Evolutionary conservation across 176 grass and related monocot species (phyloP).

Genomic region (Eleusine indica): DNA sequence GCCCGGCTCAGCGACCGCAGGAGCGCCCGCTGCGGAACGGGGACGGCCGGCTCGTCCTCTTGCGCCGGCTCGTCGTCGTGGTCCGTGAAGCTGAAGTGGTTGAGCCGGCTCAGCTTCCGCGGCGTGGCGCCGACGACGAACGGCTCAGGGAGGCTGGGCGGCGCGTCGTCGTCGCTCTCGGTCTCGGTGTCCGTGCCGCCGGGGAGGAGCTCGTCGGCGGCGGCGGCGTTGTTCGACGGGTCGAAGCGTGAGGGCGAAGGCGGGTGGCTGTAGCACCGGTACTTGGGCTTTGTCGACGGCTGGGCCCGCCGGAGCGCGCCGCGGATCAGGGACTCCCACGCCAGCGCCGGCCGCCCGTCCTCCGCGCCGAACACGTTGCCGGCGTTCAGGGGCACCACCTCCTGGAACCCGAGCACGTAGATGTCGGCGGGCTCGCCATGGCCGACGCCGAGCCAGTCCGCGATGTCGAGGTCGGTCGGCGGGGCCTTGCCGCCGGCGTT

Average conservation of each 20-base stretch:
- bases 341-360: constrained; percentile 61
- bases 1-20: constrained; percentile 66
- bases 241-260: constrained; percentile 78
- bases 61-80: not conserved
- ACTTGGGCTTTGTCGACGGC: constrained; percentile 44
- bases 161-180: constrained; percentile 56
- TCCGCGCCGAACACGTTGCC: constrained; percentile 87
- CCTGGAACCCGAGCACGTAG: constrained; percentile 89
- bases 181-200: constrained; percentile 52
- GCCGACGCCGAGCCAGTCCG: constrained; percentile 63
- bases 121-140: not conserved
- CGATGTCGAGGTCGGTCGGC: constrained; percentile 59
- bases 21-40: constrained; percentile 44
- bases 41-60: not conserved
- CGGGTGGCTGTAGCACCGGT: constrained; percentile 73
- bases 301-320: constrained; percentile 54
- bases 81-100: constrained; percentile 54
- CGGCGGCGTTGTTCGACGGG: constrained; percentile 17
- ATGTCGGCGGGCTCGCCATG: constrained; percentile 78
- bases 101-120: constrained; percentile 52
- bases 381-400: constrained; percentile 90
- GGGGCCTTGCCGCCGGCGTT: constrained; percentile 73
- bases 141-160: constrained; percentile 33
- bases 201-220: constrained; percentile 50
- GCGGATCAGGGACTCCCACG: constrained; percentile 87